Evolutionary conservation across 1,284 basidiomycete genomes (phyloP).

Genomic region (Cutaneotrichosporon sp.): DNA sequence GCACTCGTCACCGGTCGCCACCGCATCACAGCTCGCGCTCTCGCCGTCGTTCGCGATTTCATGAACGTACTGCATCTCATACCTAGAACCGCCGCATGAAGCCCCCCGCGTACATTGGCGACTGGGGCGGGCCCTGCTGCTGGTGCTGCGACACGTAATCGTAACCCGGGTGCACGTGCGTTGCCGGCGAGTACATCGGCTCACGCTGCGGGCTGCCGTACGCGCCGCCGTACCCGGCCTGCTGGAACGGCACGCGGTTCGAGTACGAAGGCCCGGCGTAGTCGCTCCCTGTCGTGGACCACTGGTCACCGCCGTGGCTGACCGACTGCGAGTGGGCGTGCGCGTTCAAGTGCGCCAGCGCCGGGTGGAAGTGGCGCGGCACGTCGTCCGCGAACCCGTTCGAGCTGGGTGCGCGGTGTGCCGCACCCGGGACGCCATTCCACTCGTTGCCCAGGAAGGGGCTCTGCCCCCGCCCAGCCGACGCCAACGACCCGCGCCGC

Average conservation of each 20-base stretch:
- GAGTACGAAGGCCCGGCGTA: not conserved
- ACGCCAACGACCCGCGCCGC: conserved; percentile 16
- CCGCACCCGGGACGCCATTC: conserved; percentile 4
- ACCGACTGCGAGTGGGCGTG: conserved; percentile 6
- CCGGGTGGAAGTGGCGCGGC: conserved; percentile 22
- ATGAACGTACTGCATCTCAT: conserved; percentile 3
- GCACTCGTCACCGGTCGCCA: no score
- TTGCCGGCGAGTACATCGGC: conserved; percentile 12
- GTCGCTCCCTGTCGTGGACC: not conserved
- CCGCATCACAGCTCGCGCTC: not conserved
- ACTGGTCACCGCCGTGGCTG: not conserved
- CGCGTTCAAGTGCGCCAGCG: conserved; percentile 26
- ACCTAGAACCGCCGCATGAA: conserved; percentile 9
- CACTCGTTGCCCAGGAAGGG: conserved; percentile 28
- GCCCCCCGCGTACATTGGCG: conserved; percentile 4
- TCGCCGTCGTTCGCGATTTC: not conserved
- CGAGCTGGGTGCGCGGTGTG: conserved; percentile 13
- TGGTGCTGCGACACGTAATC: conserved; percentile 11
- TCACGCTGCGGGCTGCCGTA: conserved; percentile 17
- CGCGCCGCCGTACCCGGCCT: conserved; percentile 1
- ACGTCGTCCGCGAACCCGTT: conserved; percentile 25
- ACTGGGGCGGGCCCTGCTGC: conserved; percentile 6
- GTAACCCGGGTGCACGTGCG: conserved; percentile 2
- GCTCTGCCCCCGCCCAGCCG: conserved; percentile 16
- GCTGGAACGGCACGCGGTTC: not conserved